Evolutionary conservation across 2,329 filamentous ascomycete species (phyloP), one percentile per base, ranked within the genome.

Genomic region (Blastomyces gilchristii): DNA sequence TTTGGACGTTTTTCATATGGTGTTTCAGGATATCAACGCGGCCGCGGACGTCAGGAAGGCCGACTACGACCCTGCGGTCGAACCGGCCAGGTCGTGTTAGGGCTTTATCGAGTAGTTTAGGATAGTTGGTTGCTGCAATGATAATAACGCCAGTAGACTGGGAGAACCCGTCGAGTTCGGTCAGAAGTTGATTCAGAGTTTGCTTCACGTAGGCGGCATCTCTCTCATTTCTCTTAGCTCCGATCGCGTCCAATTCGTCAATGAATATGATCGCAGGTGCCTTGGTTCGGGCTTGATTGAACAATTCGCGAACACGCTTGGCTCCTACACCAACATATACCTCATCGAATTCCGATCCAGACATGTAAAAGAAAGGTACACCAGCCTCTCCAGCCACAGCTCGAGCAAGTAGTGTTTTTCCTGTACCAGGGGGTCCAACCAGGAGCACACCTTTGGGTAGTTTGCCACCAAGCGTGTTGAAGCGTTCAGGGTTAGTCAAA

Each of bases 301-400:
- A 96, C n/a, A 96, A 83, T 66, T 97, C 94, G 64, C 94, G 90
- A 58, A 99, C 93, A 71, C 94, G 89, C 81, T 99, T 96, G 56
- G 91, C 91, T 72, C 92, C 91, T 62, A 99, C 94, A 73, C 94
- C 94, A 45, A 99, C 95, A 72, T 97, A 99, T 61, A 99, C 88
- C 77, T 99, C 94, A 72, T 99, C 94, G 73, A 99, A 99, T 75
- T 99, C 94, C 64, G 91, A 96, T 60, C 94, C 94, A 72, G 94
- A 99, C 93, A 99, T 97, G 83, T 97, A 99, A 82, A 97, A 99
- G 82, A 99, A 99, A 1, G 94, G 94, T 22, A 99, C 94, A 63
- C 93, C 94, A 62, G 94, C 92, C 79, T 99, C 94, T 61, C 94
- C 94, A 58, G 94, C 94, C 65, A 99, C 94, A 62, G 94, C 95